These are phyloP conservation scores for Trichophyton benhamiae DNA, from an alignment of 2,329 filamentous ascomycete species.

Conservation along the genomic window DNA sequence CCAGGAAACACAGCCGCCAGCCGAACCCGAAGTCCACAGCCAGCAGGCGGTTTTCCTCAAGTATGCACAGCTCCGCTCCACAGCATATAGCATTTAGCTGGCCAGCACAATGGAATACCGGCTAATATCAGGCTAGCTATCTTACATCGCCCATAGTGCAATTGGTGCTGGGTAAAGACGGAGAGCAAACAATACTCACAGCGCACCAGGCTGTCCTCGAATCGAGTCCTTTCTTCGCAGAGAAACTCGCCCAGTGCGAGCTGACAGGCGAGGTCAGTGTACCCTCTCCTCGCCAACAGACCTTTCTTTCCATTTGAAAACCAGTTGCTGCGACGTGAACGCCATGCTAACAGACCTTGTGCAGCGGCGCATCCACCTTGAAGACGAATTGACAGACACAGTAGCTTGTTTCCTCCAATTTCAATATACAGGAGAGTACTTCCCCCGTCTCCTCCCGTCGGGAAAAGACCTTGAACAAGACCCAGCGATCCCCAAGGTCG, in stretches of 20 bases:
- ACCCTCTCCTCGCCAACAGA: not conserved
- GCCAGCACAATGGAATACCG: not conserved
- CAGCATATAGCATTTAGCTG: not conserved
- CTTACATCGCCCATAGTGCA: constrained; percentile 58
- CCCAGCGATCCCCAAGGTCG: constrained; percentile 50
- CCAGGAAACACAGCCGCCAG: constrained; percentile 9
- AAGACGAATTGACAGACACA: constrained; percentile 56
- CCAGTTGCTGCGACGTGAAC: not conserved
- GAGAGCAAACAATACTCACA: constrained; percentile 51
- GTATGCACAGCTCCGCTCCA: not conserved
- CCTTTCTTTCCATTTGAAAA: no score
- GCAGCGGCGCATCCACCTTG: constrained; percentile 54
- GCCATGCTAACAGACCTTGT: not conserved
- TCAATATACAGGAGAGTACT: constrained; percentile 79
- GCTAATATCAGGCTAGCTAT: constrained; percentile 30
- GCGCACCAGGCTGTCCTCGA: constrained; percentile 68
- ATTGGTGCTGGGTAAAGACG: constrained; percentile 51
- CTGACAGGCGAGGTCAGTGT: constrained; percentile 43
- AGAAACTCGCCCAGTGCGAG: constrained; percentile 42
- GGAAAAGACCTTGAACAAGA: constrained; percentile 59
- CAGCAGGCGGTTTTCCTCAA: not conserved
- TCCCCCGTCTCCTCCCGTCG: constrained; percentile 50
- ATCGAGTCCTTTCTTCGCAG: constrained; percentile 61
- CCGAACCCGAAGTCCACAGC: not conserved
- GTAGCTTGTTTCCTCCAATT: constrained; percentile 71